Conservation (phyloP, 106 monocot genomes). For the Allium fistulosum region DNA sequence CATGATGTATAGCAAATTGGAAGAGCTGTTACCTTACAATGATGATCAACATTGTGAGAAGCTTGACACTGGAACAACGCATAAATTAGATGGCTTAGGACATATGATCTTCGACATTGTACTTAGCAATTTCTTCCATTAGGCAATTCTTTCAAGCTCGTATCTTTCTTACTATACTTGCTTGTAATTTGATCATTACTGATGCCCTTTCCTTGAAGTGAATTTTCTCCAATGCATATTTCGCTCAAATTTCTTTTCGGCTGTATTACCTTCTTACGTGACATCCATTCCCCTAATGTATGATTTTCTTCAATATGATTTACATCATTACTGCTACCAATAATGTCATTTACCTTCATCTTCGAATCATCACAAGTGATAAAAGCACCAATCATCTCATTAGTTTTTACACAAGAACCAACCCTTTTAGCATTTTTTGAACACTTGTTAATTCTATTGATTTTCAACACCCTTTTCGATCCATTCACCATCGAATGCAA, state of each 20-base stretch:
- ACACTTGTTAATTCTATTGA: background rate
- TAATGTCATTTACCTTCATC: background rate
- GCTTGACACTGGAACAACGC: background rate
- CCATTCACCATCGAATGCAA: slow-evolving; percentile 65
- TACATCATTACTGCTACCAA: slow-evolving; percentile 1
- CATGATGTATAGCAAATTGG: background rate
- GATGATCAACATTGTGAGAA: slow-evolving; percentile 5
- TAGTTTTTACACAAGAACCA: slow-evolving; percentile 19
- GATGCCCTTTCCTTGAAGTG: background rate
- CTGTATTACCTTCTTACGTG: background rate
- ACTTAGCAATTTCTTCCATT: slow-evolving; percentile 1
- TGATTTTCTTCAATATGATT: slow-evolving; percentile 10
- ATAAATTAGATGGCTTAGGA: background rate
- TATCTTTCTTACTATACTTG: slow-evolving; percentile 33
- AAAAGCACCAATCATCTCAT: slow-evolving; percentile 4
- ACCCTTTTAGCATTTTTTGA: slow-evolving; percentile 1
- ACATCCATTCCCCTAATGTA: background rate
- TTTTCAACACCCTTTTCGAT: slow-evolving; percentile 33
- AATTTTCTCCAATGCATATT: background rate
- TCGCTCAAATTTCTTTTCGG: slow-evolving; percentile 1
- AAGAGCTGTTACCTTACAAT: slow-evolving; percentile 1
- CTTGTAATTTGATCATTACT: slow-evolving; percentile 18
- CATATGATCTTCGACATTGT: background rate
- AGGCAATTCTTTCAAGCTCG: background rate
- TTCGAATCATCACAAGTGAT: background rate